phyloP scores from a whole-genome alignment of 441 rosid genomes.

The Adansonia grandidieri region DNA sequence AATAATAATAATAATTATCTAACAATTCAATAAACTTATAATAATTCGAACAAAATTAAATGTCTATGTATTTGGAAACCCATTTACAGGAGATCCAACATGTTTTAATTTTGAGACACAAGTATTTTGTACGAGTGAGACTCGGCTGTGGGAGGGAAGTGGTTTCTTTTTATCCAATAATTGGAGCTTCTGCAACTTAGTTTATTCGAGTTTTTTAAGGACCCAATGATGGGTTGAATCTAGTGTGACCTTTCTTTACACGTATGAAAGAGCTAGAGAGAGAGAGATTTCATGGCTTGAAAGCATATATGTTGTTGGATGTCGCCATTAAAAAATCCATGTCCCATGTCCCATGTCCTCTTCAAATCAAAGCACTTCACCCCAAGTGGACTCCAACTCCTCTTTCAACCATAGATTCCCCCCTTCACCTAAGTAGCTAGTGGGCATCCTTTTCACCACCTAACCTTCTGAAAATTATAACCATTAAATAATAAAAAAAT shows the following conservation, averaged over 20 bases:
- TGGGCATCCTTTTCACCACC: constrained; percentile 88
- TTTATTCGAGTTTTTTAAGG: constrained; percentile 39
- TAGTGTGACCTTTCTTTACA: constrained; percentile 57
- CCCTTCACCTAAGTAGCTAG: constrained; percentile 42
- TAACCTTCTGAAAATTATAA: constrained; percentile 59
- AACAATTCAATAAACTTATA: too few relatives aligned
- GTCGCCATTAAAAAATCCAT: constrained; percentile 39
- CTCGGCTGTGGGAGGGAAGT: constrained; percentile 27
- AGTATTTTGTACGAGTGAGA: constrained; percentile 11
- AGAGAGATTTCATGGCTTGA: constrained; percentile 41
- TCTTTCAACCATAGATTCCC: constrained; percentile 60
- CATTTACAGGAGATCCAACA: constrained; percentile 26
- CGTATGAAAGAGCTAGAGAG: constrained; percentile 42
- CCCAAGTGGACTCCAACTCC: constrained; percentile 88
- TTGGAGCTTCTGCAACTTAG: constrained; percentile 40
- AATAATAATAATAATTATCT: too few relatives aligned
- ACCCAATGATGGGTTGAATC: constrained; percentile 60
- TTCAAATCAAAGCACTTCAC: constrained; percentile 52
- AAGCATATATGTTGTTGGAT: constrained; percentile 47
- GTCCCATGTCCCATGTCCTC: constrained; percentile 34
- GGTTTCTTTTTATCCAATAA: constrained; percentile 57
- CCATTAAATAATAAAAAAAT: constrained; percentile 31
- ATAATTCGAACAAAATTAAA: too few relatives aligned
- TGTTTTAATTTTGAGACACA: constrained; percentile 14
- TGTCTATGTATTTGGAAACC: constrained; percentile 10